These are phyloP conservation scores for Candolleomyces eurysporus DNA, from an alignment of 768 basidiomycete genomes.

Conservation along the genomic window DNA sequence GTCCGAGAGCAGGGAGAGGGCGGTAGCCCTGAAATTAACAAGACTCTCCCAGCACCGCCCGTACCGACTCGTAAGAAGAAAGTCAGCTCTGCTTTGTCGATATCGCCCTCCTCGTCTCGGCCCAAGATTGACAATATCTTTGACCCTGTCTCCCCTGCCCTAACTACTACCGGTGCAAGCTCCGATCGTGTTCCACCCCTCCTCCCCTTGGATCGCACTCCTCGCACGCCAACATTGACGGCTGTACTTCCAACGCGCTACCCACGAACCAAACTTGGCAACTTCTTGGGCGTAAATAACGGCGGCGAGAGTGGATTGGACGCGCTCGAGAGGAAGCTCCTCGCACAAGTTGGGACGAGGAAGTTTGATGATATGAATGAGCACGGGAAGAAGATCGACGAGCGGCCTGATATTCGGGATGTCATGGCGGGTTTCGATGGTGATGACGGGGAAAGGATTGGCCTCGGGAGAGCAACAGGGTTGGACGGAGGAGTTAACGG, in stretches of 20 bases:
- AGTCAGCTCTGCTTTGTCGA: neutral
- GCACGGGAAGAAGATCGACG: conserved; percentile 17
- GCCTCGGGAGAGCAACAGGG: neutral
- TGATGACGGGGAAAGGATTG: neutral
- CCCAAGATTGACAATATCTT: neutral
- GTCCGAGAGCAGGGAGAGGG: conserved; percentile 4
- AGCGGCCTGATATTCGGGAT: conserved; percentile 30
- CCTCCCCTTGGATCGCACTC: conserved; percentile 27
- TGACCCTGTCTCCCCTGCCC: neutral
- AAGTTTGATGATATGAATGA: conserved; percentile 29
- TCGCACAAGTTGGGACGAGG: conserved; percentile 73
- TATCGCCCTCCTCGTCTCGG: neutral
- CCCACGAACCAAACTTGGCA: conserved; percentile 15
- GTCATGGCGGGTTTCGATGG: conserved; percentile 15
- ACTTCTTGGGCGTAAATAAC: conserved; percentile 15
- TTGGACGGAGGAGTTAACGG: neutral
- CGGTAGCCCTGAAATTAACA: conserved; percentile 35
- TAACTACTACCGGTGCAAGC: too few relatives aligned
- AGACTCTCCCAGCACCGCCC: conserved; percentile 62
- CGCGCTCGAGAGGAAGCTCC: conserved; percentile 64
- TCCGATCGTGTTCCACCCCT: conserved; percentile 6
- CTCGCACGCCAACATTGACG: conserved; percentile 48
- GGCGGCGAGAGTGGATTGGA: conserved; percentile 60
- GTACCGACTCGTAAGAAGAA: conserved; percentile 43
- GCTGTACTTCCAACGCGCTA: conserved; percentile 25